Evolutionary conservation across 2,329 filamentous ascomycete species (phyloP).

Genomic region (Fusarium sp.): DNA sequence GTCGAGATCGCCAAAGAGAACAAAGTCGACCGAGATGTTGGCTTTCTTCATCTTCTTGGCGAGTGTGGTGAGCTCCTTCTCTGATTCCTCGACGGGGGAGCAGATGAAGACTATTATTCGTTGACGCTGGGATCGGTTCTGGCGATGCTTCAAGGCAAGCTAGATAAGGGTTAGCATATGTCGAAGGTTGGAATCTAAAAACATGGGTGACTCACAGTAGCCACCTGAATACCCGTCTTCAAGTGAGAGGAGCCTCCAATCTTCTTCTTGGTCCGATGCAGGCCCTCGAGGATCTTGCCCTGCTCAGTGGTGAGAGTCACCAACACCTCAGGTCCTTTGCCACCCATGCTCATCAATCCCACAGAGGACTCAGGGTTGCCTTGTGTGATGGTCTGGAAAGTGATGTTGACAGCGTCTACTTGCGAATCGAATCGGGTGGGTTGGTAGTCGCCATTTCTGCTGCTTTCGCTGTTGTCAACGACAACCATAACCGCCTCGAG

Average conservation of each 20-base stretch:
- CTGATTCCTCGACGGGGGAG: conserved; percentile 89
- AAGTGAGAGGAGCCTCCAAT: conserved; percentile 91
- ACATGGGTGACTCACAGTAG: conserved; percentile 76
- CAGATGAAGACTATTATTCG: conserved; percentile 98
- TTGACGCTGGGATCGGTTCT: conserved; percentile 97
- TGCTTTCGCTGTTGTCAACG: conserved; percentile 99
- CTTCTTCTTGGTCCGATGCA: conserved; percentile 91
- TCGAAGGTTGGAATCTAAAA: background rate
- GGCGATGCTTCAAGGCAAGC: conserved; percentile 97
- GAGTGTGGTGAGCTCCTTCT: conserved; percentile 89
- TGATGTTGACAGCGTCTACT: conserved; percentile 92
- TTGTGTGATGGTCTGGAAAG: conserved; percentile 96
- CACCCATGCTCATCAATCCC: conserved; percentile 98
- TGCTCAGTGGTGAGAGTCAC: conserved; percentile 97
- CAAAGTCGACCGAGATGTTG: conserved; percentile 92
- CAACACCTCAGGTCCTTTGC: conserved; percentile 95
- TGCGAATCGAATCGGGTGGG: conserved; percentile 97
- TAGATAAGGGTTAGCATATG: conserved; percentile 58
- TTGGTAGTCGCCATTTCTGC: conserved; percentile 93
- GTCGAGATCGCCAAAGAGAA: conserved; percentile 94
- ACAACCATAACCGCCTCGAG: conserved; percentile 99
- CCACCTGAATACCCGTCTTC: conserved; percentile 94
- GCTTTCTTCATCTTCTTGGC: conserved; percentile 99
- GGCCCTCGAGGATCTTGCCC: conserved; percentile 92
- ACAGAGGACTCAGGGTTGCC: conserved; percentile 97